Conservation (phyloP, 129 eudicot species). For the Smallanthus sonchifolius region DNA sequence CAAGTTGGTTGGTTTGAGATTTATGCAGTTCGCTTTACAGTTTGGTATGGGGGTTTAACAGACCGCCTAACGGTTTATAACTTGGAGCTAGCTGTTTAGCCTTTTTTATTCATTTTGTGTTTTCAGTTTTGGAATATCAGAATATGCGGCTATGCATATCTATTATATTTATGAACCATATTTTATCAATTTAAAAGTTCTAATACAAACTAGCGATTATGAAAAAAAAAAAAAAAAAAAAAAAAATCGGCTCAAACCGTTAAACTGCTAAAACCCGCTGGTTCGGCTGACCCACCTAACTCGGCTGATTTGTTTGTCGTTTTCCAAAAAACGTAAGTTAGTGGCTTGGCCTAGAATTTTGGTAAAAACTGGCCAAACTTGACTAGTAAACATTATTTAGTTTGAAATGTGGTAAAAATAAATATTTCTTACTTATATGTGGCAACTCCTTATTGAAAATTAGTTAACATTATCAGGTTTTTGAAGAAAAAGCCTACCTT, state of each 20-base stretch:
- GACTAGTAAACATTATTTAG: neutral
- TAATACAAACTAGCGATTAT: neutral
- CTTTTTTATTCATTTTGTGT: no score
- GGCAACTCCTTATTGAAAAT: neutral
- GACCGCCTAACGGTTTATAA: no score
- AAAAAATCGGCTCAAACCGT: neutral
- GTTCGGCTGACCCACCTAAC: neutral
- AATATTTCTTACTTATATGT: neutral
- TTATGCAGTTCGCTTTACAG: neutral
- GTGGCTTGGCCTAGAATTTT: neutral
- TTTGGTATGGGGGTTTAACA: neutral
- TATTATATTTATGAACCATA: no score
- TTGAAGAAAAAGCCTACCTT: constrained; percentile 91
- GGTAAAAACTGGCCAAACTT: neutral
- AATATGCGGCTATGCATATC: neutral
- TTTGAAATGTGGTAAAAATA: neutral
- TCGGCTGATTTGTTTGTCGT: neutral
- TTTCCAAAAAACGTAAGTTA: neutral
- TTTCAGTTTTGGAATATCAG: no score
- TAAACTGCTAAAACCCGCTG: neutral
- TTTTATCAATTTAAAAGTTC: neutral
- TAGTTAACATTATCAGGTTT: constrained; percentile 45
- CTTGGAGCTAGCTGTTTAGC: no score
- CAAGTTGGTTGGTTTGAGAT: neutral
- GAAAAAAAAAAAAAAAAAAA: neutral